Conservation (phyloP, 2,329 filamentous ascomycete species). For the Epichloe amarillans region DNA sequence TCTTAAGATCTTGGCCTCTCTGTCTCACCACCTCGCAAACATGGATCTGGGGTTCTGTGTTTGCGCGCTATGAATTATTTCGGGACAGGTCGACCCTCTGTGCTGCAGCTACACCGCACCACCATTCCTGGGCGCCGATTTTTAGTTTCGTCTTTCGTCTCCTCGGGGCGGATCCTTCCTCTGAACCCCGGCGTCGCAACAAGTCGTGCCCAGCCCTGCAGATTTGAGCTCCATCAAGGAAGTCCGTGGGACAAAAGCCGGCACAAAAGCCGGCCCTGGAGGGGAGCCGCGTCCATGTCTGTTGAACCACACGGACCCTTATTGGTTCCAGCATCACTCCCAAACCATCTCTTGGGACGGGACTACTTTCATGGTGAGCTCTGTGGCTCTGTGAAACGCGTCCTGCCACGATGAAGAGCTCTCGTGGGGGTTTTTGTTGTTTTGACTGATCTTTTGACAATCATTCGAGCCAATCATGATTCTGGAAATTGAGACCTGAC, state of each 20-base stretch:
- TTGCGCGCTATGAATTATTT: background rate
- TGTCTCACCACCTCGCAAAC: background rate
- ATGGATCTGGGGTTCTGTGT: background rate
- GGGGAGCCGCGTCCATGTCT: no score
- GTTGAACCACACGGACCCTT: no score
- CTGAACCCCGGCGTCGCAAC: no score
- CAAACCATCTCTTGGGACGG: background rate
- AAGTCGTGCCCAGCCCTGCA: no score
- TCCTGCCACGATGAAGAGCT: background rate
- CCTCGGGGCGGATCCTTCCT: background rate
- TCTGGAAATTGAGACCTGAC: background rate
- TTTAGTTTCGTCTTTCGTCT: background rate
- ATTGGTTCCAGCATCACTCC: background rate
- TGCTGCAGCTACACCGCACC: background rate
- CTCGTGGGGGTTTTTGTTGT: background rate
- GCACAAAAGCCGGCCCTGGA: no score
- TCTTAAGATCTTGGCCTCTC: background rate
- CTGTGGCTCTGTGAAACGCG: background rate
- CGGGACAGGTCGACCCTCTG: background rate
- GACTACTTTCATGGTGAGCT: background rate
- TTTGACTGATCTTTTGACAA: slow-evolving; percentile 2
- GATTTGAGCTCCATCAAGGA: no score
- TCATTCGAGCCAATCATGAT: background rate
- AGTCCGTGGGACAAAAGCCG: no score
- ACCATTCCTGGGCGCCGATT: background rate